These are phyloP conservation scores for Diaporthe citrichinensis DNA, from an alignment of 2,329 filamentous ascomycete genomes.

Conservation along the genomic window DNA sequence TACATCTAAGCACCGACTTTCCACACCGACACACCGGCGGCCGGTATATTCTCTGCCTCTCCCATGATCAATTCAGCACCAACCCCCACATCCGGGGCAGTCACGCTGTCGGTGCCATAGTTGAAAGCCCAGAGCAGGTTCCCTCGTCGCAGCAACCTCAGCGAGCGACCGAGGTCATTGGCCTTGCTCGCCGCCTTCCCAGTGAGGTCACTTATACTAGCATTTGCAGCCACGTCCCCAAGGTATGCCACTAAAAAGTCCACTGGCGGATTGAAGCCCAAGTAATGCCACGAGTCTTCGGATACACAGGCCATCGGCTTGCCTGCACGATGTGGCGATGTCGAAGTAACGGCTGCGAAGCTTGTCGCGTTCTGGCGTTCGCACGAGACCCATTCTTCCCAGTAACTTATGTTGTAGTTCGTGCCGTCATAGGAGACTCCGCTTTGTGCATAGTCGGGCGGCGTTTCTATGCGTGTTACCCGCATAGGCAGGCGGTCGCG, in stretches of 20 bases:
- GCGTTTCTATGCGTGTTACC: slow-evolving; percentile 46
- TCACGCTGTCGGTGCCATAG: slow-evolving; percentile 43
- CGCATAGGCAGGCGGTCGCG: slow-evolving; percentile 44
- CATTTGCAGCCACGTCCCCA: slow-evolving; percentile 42
- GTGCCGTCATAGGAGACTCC: slow-evolving; percentile 42
- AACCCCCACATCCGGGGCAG: slow-evolving; percentile 35
- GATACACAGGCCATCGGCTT: slow-evolving; percentile 44
- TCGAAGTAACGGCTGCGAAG: slow-evolving; percentile 42
- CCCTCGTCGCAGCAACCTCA: slow-evolving; percentile 43
- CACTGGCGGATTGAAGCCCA: slow-evolving; percentile 45
- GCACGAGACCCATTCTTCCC: slow-evolving; percentile 45
- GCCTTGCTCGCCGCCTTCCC: slow-evolving; percentile 41
- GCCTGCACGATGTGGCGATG: slow-evolving; percentile 43
- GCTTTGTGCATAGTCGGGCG: slow-evolving; percentile 43
- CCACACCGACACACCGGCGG: slow-evolving; percentile 44
- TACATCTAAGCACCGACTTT: slow-evolving; percentile 11
- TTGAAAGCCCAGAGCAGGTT: slow-evolving; percentile 45
- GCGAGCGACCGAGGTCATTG: slow-evolving; percentile 41
- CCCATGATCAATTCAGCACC: slow-evolving; percentile 40
- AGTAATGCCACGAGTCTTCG: slow-evolving; percentile 41
- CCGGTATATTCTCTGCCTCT: slow-evolving; percentile 41
- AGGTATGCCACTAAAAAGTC: slow-evolving; percentile 45
- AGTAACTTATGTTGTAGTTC: slow-evolving; percentile 43
- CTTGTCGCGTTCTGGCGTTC: slow-evolving; percentile 41
- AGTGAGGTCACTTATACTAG: slow-evolving; percentile 41